phyloP scores from a whole-genome alignment of 2,329 filamentous ascomycete species.

The Hypoxylon rubiginosum region DNA sequence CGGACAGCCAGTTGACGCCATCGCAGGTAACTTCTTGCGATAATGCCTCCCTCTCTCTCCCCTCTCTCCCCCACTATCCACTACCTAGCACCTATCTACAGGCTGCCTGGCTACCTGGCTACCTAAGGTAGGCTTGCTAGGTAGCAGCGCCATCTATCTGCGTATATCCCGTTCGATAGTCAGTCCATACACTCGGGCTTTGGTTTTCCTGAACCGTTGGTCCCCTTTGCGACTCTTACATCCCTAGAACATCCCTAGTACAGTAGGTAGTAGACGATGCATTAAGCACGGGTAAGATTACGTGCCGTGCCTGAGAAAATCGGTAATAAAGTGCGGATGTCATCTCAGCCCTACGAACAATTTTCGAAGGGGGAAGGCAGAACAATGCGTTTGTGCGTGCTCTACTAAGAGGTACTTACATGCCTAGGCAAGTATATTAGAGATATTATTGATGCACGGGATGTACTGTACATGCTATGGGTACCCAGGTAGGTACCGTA shows the following conservation, averaged over 20 bases:
- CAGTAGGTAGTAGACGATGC: constrained; percentile 2
- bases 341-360: constrained; percentile 49
- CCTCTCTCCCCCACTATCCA: constrained; percentile 5
- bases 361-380: constrained; percentile 13
- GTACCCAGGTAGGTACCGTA: neutral
- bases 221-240: constrained; percentile 15
- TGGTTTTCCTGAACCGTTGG: constrained; percentile 34
- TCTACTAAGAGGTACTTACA: neutral
- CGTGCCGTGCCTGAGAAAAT: constrained; percentile 37
- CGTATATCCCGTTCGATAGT: constrained; percentile 18
- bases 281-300: constrained; percentile 21
- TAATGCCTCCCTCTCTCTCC: constrained; percentile 1
- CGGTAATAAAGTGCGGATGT: constrained; percentile 43
- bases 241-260: neutral
- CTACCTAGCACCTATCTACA: neutral
- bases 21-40: constrained; percentile 44
- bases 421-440: neutral
- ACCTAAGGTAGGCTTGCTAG: neutral
- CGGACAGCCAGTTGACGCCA: constrained; percentile 38
- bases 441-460: constrained; percentile 1
- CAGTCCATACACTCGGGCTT: constrained; percentile 35
- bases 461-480: too few species aligned
- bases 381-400: constrained; percentile 8
- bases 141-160: constrained; percentile 8
- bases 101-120: constrained; percentile 6